Evolutionary conservation across 371 early-diverging fungal species (phyloP).

Genomic region (Lichtheimia ramosa): DNA sequence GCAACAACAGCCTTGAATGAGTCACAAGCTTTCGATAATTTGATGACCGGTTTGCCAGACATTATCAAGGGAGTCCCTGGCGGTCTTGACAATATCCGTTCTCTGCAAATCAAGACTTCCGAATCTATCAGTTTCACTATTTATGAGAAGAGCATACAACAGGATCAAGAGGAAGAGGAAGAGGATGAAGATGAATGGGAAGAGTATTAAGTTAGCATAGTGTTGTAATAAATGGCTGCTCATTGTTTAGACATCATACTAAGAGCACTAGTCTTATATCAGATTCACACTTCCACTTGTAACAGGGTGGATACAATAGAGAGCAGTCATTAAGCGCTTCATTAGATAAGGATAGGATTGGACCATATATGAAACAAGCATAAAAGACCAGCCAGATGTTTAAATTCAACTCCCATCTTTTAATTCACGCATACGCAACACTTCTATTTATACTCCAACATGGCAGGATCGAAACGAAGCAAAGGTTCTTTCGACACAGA

Average conservation of each 20-base stretch:
- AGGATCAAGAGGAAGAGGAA: conserved; percentile 33
- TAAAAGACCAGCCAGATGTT: too few species aligned
- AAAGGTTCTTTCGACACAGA: conserved; percentile 28
- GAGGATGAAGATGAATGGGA: conserved; percentile 11
- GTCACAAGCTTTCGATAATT: conserved; percentile 75
- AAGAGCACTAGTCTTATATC: too few species aligned
- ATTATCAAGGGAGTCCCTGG: conserved; percentile 69
- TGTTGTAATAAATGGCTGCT: background rate
- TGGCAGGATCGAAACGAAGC: conserved; percentile 21
- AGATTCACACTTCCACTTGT: too few species aligned
- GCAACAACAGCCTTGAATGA: conserved; percentile 63
- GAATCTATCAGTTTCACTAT: conserved; percentile 82
- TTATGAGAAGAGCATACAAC: conserved; percentile 42
- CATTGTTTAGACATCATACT: too few species aligned
- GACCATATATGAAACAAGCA: too few species aligned
- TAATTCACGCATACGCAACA: too few species aligned
- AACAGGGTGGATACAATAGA: too few species aligned
- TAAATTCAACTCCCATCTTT: too few species aligned
- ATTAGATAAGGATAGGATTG: too few species aligned
- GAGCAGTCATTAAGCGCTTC: too few species aligned
- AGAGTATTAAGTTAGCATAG: background rate
- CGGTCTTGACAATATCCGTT: conserved; percentile 75
- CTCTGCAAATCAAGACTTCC: conserved; percentile 78
- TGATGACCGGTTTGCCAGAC: conserved; percentile 56
- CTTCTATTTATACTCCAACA: background rate